These are phyloP conservation scores for Galerina sulciceps DNA, from an alignment of 768 basidiomycete species.

Conservation along the genomic window DNA sequence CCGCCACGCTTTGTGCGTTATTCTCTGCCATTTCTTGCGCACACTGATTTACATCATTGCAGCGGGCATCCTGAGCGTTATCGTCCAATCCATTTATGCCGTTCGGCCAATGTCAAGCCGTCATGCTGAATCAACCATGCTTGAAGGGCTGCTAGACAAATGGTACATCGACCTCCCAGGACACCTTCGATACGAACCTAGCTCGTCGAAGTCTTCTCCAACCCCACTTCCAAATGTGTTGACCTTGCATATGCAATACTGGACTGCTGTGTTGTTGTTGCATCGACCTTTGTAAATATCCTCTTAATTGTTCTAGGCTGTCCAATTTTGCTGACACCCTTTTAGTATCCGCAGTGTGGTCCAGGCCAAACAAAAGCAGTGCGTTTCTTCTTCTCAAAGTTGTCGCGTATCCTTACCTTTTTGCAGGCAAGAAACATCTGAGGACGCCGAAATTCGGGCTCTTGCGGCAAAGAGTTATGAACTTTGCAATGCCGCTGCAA, in stretches of 20 bases:
- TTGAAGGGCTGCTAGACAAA: constrained; percentile 69
- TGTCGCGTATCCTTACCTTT: neutral
- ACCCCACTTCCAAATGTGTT: constrained; percentile 65
- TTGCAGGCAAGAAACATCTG: constrained; percentile 39
- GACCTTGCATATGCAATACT: constrained; percentile 85
- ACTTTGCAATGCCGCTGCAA: constrained; percentile 77
- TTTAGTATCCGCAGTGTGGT: constrained; percentile 45
- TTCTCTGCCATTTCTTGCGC: neutral
- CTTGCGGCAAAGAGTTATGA: constrained; percentile 70
- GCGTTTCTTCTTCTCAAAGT: constrained; percentile 17
- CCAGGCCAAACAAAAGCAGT: constrained; percentile 42
- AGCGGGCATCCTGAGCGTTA: constrained; percentile 73
- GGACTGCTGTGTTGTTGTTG: constrained; percentile 75
- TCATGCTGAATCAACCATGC: constrained; percentile 55
- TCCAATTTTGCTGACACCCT: constrained; percentile 1
- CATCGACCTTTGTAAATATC: constrained; percentile 78
- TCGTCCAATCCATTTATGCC: constrained; percentile 75
- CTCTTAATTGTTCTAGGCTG: neutral
- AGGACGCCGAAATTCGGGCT: constrained; percentile 58
- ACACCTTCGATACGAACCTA: constrained; percentile 67
- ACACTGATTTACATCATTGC: constrained; percentile 12
- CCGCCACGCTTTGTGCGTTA: constrained; percentile 69
- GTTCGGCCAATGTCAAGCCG: constrained; percentile 60
- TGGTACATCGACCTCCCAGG: constrained; percentile 77
- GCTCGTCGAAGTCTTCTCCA: constrained; percentile 34